Conservation (phyloP, 106 monocot species). For the Ottelia alismoides region DNA sequence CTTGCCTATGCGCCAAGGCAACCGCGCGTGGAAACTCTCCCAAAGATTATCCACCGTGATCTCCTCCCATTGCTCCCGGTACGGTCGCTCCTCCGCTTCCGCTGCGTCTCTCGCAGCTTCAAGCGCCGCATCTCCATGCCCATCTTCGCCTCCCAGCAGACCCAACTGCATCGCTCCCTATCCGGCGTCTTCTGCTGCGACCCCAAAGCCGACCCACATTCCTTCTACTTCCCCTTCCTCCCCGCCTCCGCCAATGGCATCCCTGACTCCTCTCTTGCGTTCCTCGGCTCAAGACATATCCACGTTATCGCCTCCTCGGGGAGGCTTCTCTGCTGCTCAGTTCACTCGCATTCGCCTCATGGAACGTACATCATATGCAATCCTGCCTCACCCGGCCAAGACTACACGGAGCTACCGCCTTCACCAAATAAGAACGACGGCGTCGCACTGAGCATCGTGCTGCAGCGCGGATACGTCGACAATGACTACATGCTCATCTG, state of each 20-base stretch:
- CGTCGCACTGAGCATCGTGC: background rate
- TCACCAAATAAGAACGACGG: background rate
- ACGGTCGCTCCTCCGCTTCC: slow-evolving; percentile 8
- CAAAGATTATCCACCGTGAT: slow-evolving; percentile 1
- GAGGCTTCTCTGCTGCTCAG: background rate
- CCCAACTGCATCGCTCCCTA: background rate
- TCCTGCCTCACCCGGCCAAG: background rate
- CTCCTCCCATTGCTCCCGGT: slow-evolving; percentile 9
- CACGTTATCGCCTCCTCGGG: no score
- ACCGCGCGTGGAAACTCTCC: no score
- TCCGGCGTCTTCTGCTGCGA: slow-evolving; percentile 1
- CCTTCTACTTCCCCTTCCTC: slow-evolving; percentile 5
- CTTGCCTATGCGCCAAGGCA: no score
- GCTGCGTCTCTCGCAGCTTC: background rate
- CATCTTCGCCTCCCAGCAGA: slow-evolving; percentile 3
- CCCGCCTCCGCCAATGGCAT: background rate
- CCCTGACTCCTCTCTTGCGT: slow-evolving; percentile 4
- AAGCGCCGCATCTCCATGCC: slow-evolving; percentile 7
- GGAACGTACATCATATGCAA: background rate
- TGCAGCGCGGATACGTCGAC: background rate
- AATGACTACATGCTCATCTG: background rate
- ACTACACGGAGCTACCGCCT: background rate
- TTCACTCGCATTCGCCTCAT: no score
- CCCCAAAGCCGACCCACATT: background rate
- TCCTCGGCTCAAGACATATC: no score